Conservation (phyloP, 345 rosid species). For the Durio zibethinus region DNA sequence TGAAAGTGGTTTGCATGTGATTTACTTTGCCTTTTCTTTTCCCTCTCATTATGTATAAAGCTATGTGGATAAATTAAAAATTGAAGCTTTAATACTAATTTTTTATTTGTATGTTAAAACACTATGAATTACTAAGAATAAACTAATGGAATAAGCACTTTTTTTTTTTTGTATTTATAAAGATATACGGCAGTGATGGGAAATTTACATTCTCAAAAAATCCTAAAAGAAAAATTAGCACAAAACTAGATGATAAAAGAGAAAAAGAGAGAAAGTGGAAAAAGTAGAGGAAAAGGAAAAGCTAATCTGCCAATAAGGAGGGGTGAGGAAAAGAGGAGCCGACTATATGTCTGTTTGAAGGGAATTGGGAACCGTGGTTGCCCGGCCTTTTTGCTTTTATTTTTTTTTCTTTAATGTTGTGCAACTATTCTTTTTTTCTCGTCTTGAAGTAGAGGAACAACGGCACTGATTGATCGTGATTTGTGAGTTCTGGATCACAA, state of each 20-base stretch:
- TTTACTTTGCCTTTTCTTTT: conserved; percentile 26
- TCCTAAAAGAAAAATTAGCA: conserved; percentile 5
- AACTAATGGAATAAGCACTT: conserved; percentile 45
- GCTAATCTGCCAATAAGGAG: conserved; percentile 30
- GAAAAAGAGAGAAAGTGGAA: conserved; percentile 4
- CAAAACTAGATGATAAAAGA: conserved; percentile 18
- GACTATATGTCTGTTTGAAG: conserved; percentile 59
- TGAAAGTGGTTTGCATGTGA: conserved; percentile 72
- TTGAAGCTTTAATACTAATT: conserved; percentile 9
- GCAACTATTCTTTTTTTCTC: not conserved
- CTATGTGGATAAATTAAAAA: conserved; percentile 27
- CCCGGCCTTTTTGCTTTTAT: conserved; percentile 8
- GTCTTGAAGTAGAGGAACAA: conserved; percentile 28
- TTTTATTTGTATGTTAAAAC: conserved; percentile 10
- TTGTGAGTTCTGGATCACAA: conserved; percentile 18
- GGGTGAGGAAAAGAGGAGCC: conserved; percentile 22
- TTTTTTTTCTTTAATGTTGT: not conserved
- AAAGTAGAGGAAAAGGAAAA: conserved; percentile 16
- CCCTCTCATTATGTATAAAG: conserved; percentile 26
- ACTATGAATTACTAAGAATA: conserved; percentile 27
- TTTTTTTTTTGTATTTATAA: conserved; percentile 12
- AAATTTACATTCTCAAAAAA: conserved; percentile 16
- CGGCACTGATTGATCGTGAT: conserved; percentile 28
- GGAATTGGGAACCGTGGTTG: conserved; percentile 35
- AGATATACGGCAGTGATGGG: not conserved